phyloP scores from a whole-genome alignment of 2,329 filamentous ascomycete species.

The Neopestalotiopsis sp. region DNA sequence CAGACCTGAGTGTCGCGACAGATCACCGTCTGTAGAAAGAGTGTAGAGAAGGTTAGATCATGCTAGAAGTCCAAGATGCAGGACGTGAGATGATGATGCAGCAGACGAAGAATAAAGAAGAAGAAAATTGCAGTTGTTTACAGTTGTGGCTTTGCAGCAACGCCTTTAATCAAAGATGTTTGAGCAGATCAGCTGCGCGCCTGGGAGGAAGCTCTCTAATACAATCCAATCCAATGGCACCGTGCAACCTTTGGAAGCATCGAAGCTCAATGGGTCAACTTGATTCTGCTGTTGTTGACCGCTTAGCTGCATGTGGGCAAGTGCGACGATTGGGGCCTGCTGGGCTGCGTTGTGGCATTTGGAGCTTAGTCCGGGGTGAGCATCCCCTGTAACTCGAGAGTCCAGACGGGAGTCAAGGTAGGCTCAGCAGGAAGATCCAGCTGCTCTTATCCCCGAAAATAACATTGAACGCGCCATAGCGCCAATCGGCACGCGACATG shows the following conservation, averaged over 20 bases:
- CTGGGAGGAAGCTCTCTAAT: too few species aligned
- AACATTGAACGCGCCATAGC: not conserved
- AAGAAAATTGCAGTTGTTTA: not conserved
- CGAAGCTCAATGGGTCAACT: not conserved
- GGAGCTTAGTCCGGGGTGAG: not conserved
- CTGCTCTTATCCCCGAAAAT: not conserved
- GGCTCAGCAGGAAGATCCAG: not conserved
- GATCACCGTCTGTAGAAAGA: not conserved
- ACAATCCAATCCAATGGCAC: not conserved
- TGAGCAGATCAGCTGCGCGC: not conserved
- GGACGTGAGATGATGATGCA: not conserved
- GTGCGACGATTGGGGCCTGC: not conserved
- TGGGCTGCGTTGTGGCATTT: not conserved
- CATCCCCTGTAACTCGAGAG: not conserved
- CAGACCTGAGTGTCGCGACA: conserved; percentile 12
- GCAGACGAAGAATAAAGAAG: not conserved
- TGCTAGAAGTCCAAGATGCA: not conserved
- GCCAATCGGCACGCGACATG: not conserved
- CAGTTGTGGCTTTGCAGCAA: not conserved
- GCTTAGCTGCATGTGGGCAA: conserved; percentile 2
- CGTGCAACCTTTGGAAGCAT: not conserved
- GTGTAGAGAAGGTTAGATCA: conserved; percentile 2
- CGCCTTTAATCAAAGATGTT: conserved; percentile 2
- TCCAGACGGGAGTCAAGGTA: not conserved
- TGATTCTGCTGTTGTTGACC: conserved; percentile 4